Evolutionary conservation across 116 monocot species (phyloP).

Genomic region (Dioscorea cayenensis): DNA sequence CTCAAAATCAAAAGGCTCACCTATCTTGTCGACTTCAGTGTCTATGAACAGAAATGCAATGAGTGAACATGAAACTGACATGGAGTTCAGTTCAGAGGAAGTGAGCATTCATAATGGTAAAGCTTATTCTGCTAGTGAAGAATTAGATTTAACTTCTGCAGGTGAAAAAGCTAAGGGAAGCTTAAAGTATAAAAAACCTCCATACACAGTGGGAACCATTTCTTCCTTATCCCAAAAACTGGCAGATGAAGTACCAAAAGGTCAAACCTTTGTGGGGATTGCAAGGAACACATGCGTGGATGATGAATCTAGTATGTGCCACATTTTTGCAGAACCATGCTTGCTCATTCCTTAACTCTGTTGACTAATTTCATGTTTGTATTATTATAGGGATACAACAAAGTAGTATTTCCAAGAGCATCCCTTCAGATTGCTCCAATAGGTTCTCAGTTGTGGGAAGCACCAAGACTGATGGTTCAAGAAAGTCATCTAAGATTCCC

Average conservation of each 20-base stretch:
- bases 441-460: conserved; percentile 22
- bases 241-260: conserved; percentile 21
- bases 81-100: conserved; percentile 20
- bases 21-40: conserved; percentile 1
- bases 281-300: conserved; percentile 21
- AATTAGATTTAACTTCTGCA: conserved; percentile 9
- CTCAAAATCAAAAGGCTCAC: conserved; percentile 16
- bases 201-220: conserved; percentile 46
- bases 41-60: conserved; percentile 15
- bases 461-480: conserved; percentile 18
- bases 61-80: conserved; percentile 12
- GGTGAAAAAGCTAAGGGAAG: conserved; percentile 39
- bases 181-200: conserved; percentile 55
- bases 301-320: conserved; percentile 37
- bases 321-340: conserved; percentile 1
- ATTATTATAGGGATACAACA: conserved; percentile 15
- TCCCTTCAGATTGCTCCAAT: conserved; percentile 18
- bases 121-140: conserved; percentile 23
- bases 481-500: conserved; percentile 37
- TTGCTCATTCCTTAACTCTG: conserved; percentile 1
- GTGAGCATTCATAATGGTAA: conserved; percentile 7
- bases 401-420: conserved; percentile 9
- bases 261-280: conserved; percentile 17
- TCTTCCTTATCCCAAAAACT: conserved; percentile 24
- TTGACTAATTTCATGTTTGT: conserved; percentile 1